Base-by-base conservation (phyloP, 768 basidiomycete genomes). In the Macrolepiota fuliginosa region DNA sequence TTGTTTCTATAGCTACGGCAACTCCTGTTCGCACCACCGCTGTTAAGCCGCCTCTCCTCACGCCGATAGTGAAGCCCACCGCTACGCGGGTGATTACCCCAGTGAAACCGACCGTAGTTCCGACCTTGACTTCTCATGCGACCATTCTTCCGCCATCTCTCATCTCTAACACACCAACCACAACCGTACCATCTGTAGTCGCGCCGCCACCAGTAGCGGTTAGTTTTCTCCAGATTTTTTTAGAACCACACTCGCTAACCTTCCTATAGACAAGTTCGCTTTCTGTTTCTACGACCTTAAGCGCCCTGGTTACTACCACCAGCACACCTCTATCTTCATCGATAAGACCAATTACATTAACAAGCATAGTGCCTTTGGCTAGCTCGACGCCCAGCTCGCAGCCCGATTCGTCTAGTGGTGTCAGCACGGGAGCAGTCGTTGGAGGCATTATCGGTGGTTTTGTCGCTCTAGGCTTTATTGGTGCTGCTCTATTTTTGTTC, bases 401-500 rank as follows among this genome's bases (percentile, higher is more conserved):
- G 17, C 22, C 52, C 5, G 25, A 51, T 5, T 5, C 52, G 4
- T 46, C 59, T 37, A 39, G 52, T 24, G 52, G 51, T 25, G 40
- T 54, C 25, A 61, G 52, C 15, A 61, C 59, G 11, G 59, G 59
- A 15, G 51, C 52, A 35, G 51, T 61, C 29, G 52, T 61, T 17
- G 59, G 59, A 36, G 51, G 52, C 13, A 54, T 61, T 15, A 46
- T 61, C 22, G 59, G 59, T 32, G 59, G 59, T 19, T 61, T 53
- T 25, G 52, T 37, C 12, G 59, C 22, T 11, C 52, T 61, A 7
- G 59, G 59, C 13, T 19, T 61, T 11, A 61, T 61, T n/a, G 59
- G 29, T 15, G 59, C 52, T 54, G 51, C 42, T 12, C 11, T 61
- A 22, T 61, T 54, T 46, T 61, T 61, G 19, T 54, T 46, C 19